A percentile compares a stretch with the other conserved stretches of the same genome.
Evolutionary conservation across 2,329 filamentous ascomycete genomes (phyloP).

Genomic region (Cladosporium colombiae): DNA sequence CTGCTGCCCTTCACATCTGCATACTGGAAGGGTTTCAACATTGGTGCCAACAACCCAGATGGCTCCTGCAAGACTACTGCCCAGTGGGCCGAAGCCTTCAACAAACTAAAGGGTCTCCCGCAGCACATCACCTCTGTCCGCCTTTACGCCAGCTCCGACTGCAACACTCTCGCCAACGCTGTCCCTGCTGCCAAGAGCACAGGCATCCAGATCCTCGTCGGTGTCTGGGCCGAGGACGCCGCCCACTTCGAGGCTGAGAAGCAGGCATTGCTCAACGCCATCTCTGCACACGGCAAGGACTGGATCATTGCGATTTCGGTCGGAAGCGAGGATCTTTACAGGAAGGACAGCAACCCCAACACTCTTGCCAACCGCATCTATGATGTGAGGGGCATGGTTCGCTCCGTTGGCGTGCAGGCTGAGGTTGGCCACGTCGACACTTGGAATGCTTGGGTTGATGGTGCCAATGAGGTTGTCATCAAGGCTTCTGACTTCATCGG

Average conservation of each 20-base stretch:
- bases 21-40: conserved; percentile 48
- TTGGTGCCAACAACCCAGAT: conserved; percentile 42
- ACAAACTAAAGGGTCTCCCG: conserved; percentile 44
- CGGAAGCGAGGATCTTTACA: conserved; percentile 69
- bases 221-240: conserved; percentile 58
- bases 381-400: conserved; percentile 56
- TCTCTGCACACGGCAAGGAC: conserved; percentile 56
- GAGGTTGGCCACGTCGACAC: conserved; percentile 69
- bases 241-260: conserved; percentile 62
- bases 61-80: conserved; percentile 43
- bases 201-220: conserved; percentile 62
- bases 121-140: conserved; percentile 61
- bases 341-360: conserved; percentile 47
- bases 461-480: conserved; percentile 61
- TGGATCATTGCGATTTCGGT: conserved; percentile 66
- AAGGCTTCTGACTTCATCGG: conserved; percentile 65
- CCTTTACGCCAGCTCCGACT: conserved; percentile 65
- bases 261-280: conserved; percentile 58
- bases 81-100: conserved; percentile 41
- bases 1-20: conserved; percentile 37
- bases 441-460: conserved; percentile 50
- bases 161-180: conserved; percentile 51
- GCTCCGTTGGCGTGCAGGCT: conserved; percentile 47
- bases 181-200: conserved; percentile 62
- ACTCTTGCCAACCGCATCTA: conserved; percentile 50